A percentile compares a stretch with the other conserved stretches of the same genome.
Conservation (phyloP, 345 rosid species). For the Hypericum perforatum region DNA sequence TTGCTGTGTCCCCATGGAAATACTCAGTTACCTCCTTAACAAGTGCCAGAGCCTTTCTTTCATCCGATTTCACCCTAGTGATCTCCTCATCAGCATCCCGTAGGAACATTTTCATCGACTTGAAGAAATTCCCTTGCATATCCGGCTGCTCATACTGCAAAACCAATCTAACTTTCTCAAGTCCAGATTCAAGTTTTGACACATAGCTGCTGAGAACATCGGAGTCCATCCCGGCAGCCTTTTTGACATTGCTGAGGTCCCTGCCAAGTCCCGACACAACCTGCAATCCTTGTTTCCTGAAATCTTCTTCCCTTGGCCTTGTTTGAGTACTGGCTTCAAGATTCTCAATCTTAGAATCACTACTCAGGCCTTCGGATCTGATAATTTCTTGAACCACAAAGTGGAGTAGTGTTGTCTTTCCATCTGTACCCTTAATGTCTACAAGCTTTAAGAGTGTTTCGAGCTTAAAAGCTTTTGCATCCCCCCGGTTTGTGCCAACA, state of each 20-base stretch:
- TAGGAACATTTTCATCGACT: slow-evolving; percentile 56
- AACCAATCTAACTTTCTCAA: slow-evolving; percentile 59
- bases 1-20: slow-evolving; percentile 76
- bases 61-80: slow-evolving; percentile 49
- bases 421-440: slow-evolving; percentile 90
- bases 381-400: slow-evolving; percentile 98
- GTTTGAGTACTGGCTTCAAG: slow-evolving; percentile 19
- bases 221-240: slow-evolving; percentile 93
- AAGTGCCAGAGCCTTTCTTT: slow-evolving; percentile 56
- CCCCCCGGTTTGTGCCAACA: slow-evolving; percentile 95
- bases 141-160: slow-evolving; percentile 60
- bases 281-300: slow-evolving; percentile 78
- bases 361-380: slow-evolving; percentile 50
- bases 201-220: slow-evolving; percentile 85
- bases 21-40: slow-evolving; percentile 93
- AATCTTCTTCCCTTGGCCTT: slow-evolving; percentile 43
- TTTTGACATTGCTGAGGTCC: slow-evolving; percentile 77
- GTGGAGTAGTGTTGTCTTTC: slow-evolving; percentile 92
- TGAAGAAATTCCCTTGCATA: slow-evolving; percentile 55
- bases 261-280: slow-evolving; percentile 83
- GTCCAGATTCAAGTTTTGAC: slow-evolving; percentile 74
- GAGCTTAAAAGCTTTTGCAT: slow-evolving; percentile 92
- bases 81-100: slow-evolving; percentile 84
- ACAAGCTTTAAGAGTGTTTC: slow-evolving; percentile 96
- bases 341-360: slow-evolving; percentile 30